Base-by-base conservation (phyloP, 2,329 filamentous ascomycete species). In the Lachnellula occidentalis region DNA sequence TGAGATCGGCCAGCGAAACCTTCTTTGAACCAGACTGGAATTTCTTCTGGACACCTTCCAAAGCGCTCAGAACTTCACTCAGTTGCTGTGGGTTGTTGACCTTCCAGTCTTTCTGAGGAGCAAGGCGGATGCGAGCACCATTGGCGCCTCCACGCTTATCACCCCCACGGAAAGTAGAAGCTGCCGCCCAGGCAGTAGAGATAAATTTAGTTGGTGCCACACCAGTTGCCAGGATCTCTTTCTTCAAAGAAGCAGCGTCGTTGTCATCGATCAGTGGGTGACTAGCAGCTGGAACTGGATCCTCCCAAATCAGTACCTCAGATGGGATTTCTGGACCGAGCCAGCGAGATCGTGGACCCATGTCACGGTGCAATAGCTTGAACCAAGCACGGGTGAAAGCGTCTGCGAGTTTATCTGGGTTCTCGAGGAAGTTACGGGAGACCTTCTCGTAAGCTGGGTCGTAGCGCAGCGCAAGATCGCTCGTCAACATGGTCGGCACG, bases 61-160 rank as follows among this genome's bases (percentile, higher is more conserved):
- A 14, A 2, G 42, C 41, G 3, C 34, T 15, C 12, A 46, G 9
- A 9, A 53, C 54, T 46, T 37, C 34, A 39, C 45, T 27, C 24
- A 56, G 42, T 31, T 50, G 45, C 37, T 31, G 11, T 14, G 86
- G 86, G 76, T 89, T 87, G 80, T 92, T 92, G 68, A 84, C 79
- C 66, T 81, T 72, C 87, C 88, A 92, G 70, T 81, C 75, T 64
- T 82, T 83, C 74, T 88, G 84, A 22, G 88, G 88, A 17, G 24
- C 22, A 15, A 51, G 22, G 58, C 78, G 75, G 11, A 92, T 88
- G 64, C 88, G 87, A 14, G 82, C 87, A 64, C 88, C 88, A 66
- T 92, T 92, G 72, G 88, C 88, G 67, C 88, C 88, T 62, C 88
- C 88, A 61, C 88, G 88, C 82, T 91, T 91, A 76, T 92, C 88